Conservation (phyloP, 2,329 filamentous ascomycete species). For the Spiromastix sp. region DNA sequence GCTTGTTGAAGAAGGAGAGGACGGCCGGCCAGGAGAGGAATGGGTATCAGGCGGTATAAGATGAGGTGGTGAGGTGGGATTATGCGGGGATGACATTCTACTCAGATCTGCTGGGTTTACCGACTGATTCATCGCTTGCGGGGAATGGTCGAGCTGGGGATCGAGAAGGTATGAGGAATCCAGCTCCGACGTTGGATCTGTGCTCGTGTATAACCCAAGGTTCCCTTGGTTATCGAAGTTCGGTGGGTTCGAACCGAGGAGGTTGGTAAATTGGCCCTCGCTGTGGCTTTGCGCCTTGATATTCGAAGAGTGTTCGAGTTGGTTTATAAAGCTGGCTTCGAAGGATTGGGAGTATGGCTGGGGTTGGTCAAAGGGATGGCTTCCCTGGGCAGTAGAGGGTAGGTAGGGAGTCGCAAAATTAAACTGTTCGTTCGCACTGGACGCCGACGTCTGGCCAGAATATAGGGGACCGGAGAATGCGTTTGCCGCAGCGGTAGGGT, state of each 20-base stretch:
- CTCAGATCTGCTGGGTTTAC: conserved; percentile 38
- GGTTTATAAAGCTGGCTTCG: conserved; percentile 25
- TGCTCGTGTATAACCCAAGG: conserved; percentile 29
- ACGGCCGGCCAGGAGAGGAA: conserved; percentile 42
- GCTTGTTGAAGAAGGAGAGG: conserved; percentile 44
- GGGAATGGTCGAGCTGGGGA: conserved; percentile 18
- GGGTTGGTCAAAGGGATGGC: conserved; percentile 17
- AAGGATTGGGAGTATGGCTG: conserved; percentile 27
- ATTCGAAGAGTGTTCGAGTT: conserved; percentile 24
- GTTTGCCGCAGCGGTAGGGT: conserved; percentile 24
- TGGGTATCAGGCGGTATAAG: conserved; percentile 45
- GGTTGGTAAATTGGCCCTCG: conserved; percentile 28
- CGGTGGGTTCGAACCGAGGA: conserved; percentile 27
- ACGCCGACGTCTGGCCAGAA: conserved; percentile 17
- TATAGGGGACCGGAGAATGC: conserved; percentile 20
- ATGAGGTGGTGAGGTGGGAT: conserved; percentile 45
- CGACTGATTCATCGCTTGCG: conserved; percentile 28
- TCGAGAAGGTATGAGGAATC: conserved; percentile 31
- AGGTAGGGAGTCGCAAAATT: conserved; percentile 27
- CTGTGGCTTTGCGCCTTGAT: conserved; percentile 18
- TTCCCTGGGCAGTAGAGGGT: conserved; percentile 20
- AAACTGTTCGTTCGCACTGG: conserved; percentile 24
- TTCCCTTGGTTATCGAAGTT: conserved; percentile 28
- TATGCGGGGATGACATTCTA: conserved; percentile 37
- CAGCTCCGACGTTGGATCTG: conserved; percentile 24